Conservation (phyloP, 2,329 filamentous ascomycete species). For the Phaeophleospora eucalypticola region DNA sequence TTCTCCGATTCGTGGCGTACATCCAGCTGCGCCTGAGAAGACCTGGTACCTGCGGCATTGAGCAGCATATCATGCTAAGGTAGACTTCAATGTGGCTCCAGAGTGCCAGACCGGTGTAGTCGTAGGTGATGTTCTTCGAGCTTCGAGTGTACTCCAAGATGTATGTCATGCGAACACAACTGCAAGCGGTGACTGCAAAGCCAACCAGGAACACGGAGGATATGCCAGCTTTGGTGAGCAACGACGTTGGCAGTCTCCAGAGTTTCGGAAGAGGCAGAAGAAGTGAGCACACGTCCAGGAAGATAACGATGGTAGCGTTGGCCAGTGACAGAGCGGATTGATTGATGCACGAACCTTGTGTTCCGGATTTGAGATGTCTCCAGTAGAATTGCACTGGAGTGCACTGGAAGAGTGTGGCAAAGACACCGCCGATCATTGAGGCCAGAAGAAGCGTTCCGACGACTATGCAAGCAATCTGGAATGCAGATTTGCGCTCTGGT, state of each 20-base stretch:
- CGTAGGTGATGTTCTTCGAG: constrained; percentile 17
- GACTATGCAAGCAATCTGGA: background rate
- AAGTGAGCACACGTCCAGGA: constrained; percentile 11
- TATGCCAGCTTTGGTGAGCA: constrained; percentile 35
- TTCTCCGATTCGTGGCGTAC: background rate
- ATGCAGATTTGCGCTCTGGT: background rate
- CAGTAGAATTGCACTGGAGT: constrained; percentile 1
- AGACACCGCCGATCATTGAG: background rate
- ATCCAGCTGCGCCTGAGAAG: constrained; percentile 8
- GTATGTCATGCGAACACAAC: constrained; percentile 10
- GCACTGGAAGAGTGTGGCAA: background rate
- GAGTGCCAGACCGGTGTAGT: constrained; percentile 17
- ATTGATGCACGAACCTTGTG: constrained; percentile 7
- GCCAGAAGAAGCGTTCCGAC: background rate
- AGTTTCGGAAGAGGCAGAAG: constrained; percentile 12
- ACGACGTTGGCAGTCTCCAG: constrained; percentile 6
- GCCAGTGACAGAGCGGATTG: constrained; percentile 4
- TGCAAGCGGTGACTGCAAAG: constrained; percentile 11
- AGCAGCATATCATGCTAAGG: constrained; percentile 21
- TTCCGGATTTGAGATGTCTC: background rate
- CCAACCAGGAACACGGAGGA: constrained; percentile 12
- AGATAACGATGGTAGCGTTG: constrained; percentile 5
- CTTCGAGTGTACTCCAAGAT: constrained; percentile 1
- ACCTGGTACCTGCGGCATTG: constrained; percentile 17
- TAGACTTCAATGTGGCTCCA: constrained; percentile 23